A percentile compares a stretch with the other conserved stretches of the same genome.
phyloP scores from a whole-genome alignment of 2,329 filamentous ascomycete genomes.

The Biscogniauxia sp. region DNA sequence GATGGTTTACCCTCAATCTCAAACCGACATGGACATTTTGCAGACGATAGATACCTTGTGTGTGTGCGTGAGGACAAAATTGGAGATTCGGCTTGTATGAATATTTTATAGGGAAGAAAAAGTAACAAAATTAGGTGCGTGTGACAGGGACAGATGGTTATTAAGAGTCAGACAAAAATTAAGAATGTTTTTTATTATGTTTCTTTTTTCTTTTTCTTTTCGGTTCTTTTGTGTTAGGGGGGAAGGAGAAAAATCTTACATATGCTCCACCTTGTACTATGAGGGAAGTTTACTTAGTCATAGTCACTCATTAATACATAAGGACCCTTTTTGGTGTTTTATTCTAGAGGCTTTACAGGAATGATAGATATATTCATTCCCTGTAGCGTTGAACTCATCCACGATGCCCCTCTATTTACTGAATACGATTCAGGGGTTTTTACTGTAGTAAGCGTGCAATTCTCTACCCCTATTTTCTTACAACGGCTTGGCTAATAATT shows the following conservation, averaged over 20 bases:
- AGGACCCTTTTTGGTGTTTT: constrained; percentile 5
- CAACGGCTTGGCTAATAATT: too few species aligned
- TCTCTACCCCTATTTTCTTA: too few species aligned
- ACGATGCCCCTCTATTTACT: too few species aligned
- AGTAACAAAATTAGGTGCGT: constrained; percentile 13
- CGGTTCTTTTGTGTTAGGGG: constrained; percentile 19
- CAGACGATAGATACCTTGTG: constrained; percentile 30
- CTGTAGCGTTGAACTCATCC: too few species aligned
- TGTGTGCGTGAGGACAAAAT: constrained; percentile 21
- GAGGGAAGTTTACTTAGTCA: constrained; percentile 24
- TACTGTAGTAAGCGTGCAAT: too few species aligned
- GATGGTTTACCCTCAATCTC: constrained; percentile 27
- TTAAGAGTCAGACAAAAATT: constrained; percentile 16
- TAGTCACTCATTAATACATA: constrained; percentile 11
- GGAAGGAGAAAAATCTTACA: constrained; percentile 22
- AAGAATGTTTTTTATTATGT: constrained; percentile 19
- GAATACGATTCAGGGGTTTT: too few species aligned
- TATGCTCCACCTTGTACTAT: constrained; percentile 28
- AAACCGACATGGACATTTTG: constrained; percentile 28
- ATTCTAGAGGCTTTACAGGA: background rate
- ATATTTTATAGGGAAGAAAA: constrained; percentile 15
- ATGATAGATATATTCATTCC: too few species aligned
- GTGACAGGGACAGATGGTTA: background rate
- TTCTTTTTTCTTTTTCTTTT: constrained; percentile 18
- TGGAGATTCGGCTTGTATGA: constrained; percentile 30